A percentile compares a stretch with the other conserved stretches of the same genome.
These are phyloP conservation scores for Cetraspora pellucida DNA, from an alignment of 192 early-diverging fungal species.

Conservation along the genomic window DNA sequence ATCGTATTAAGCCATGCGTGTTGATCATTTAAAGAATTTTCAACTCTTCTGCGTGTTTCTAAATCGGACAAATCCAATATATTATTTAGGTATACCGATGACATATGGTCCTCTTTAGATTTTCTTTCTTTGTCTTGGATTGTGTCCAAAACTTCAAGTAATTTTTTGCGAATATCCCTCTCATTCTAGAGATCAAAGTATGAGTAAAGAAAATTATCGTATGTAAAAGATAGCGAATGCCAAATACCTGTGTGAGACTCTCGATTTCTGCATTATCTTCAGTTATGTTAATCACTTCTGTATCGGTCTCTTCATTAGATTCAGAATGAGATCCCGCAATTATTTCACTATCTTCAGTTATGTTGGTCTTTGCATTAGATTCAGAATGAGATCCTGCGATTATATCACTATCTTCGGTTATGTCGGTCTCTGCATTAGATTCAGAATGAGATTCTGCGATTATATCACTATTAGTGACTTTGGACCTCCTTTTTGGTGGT, in stretches of 20 bases:
- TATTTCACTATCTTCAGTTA: constrained; percentile 19
- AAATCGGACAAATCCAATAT: constrained; percentile 28
- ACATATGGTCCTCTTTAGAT: constrained; percentile 17
- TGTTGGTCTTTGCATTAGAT: not conserved
- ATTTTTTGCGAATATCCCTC: constrained; percentile 15
- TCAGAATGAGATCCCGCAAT: not conserved
- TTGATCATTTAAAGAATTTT: constrained; percentile 10
- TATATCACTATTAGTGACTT: constrained; percentile 26
- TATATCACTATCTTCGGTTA: constrained; percentile 21
- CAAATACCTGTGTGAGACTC: constrained; percentile 33
- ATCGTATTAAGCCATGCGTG: constrained; percentile 10
- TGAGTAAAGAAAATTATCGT: constrained; percentile 25
- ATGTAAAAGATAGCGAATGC: constrained; percentile 29
- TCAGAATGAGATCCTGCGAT: constrained; percentile 18
- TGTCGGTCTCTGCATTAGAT: constrained; percentile 16
- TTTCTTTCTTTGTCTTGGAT: constrained; percentile 2
- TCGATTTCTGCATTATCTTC: constrained; percentile 26
- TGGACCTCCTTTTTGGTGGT: constrained; percentile 16
- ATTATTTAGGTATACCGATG: constrained; percentile 21
- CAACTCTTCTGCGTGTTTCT: constrained; percentile 15
- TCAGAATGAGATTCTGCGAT: constrained; percentile 18
- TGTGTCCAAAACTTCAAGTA: constrained; percentile 15
- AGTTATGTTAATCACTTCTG: constrained; percentile 22
- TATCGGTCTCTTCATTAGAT: constrained; percentile 19
- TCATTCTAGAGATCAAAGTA: constrained; percentile 12